Evolutionary conservation across 1,284 basidiomycete genomes (phyloP), one percentile per base, ranked within the genome.

Genomic region (Apiotrichum veenhuisii): DNA sequence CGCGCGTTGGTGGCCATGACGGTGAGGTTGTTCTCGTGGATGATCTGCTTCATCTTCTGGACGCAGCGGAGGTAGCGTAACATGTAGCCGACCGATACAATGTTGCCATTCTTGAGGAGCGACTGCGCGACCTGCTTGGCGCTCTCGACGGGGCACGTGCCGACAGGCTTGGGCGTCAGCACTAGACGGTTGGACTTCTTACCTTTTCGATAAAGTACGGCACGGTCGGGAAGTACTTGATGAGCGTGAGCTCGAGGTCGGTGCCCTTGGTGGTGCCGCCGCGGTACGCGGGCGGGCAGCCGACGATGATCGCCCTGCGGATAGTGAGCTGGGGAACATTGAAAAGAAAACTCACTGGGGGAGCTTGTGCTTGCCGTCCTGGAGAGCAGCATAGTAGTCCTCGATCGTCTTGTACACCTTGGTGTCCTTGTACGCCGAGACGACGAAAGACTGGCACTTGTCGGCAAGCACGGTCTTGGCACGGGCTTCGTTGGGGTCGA

Each of bases 31-130:
- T 97, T 96, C 62, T 95, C 92, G 70, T 91, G 82, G 72, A 98
- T 89, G 74, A 98, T 94, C 62, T 88, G 84, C 80, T 98, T 97
- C 91, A 98, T 98, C 84, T 88, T 89, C 79, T 98, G 95, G 22
- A 96, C 91, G 50, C 91, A 93, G 76, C 88, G 89, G 68, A 95
- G 82, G 79, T 96, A 96, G 59, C 92, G 86, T 55, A 96, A 80
- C 91, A 95, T 95, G 72, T 83, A 84, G 5, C 95, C 95, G 61
- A 98, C 91, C 34, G 90, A 93, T 69, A 92, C 91, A 62, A 95
- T 81, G 52, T 88, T 88, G 58, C 83, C 82, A 61, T 83, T 81
- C 37, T 88, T 82, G 56, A 80, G 74, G 67, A 94, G 88, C 57
- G 75, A 77, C 65, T 86, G 84, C 11, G 88, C 79, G 59, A 93